Conservation (phyloP, 352 stramenopile genomes). For the Globisporangium abappressorium region DNA sequence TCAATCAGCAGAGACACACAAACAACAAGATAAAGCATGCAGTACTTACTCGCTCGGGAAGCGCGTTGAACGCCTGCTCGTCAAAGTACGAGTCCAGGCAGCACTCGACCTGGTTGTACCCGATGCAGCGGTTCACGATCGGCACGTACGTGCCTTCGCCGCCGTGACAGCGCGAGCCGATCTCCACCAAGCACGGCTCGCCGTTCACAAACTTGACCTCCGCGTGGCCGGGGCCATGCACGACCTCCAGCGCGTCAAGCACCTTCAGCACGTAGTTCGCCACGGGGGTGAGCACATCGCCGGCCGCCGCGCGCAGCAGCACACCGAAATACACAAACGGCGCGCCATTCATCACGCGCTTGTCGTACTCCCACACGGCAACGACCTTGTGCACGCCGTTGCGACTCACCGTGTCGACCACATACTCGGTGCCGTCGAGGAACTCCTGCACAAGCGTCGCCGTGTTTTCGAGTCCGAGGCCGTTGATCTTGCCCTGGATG, state of each 20-base stretch:
- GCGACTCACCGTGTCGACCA: constrained; percentile 93
- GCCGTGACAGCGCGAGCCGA: constrained; percentile 94
- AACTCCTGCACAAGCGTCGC: constrained; percentile 92
- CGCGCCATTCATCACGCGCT: constrained; percentile 91
- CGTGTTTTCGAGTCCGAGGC: constrained; percentile 80
- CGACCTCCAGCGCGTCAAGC: constrained; percentile 61
- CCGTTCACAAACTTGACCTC: constrained; percentile 85
- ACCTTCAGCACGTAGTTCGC: constrained; percentile 77
- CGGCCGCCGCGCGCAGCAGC: constrained; percentile 65
- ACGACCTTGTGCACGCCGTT: constrained; percentile 94
- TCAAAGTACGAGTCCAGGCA: constrained; percentile 42
- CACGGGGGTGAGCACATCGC: constrained; percentile 57
- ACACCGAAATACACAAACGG: constrained; percentile 95
- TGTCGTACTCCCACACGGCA: constrained; percentile 98
- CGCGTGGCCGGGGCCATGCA: constrained; percentile 73
- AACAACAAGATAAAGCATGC: neutral
- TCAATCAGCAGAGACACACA: constrained; percentile 1
- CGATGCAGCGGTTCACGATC: constrained; percentile 88
- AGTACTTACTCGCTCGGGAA: constrained; percentile 48
- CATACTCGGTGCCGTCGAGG: constrained; percentile 94
- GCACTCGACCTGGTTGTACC: constrained; percentile 93
- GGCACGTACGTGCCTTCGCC: constrained; percentile 94
- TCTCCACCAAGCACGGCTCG: constrained; percentile 93
- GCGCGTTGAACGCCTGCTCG: constrained; percentile 46
- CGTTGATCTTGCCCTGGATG: constrained; percentile 87